Conservation (phyloP, 2,329 filamentous ascomycete species). For the Meredithiella fracta region DNA sequence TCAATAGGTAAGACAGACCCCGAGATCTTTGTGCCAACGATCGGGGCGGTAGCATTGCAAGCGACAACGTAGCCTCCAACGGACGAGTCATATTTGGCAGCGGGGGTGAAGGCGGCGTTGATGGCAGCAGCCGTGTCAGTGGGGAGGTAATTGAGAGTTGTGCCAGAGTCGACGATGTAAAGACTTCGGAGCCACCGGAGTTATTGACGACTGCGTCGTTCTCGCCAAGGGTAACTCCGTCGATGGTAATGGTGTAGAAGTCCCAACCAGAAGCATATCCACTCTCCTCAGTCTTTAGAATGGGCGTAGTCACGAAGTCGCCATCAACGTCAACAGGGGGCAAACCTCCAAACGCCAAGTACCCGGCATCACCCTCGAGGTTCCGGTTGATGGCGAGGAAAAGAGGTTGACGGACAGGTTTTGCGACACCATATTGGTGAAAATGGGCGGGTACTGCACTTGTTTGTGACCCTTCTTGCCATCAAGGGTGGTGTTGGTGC, state of each 20-base stretch:
- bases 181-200: conserved; percentile 11
- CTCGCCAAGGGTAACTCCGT: conserved; percentile 14
- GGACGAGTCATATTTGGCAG: conserved; percentile 18
- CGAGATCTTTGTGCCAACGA: conserved; percentile 19
- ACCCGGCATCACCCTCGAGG: conserved; percentile 1
- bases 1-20: conserved; percentile 13
- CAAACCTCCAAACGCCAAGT: conserved; percentile 11
- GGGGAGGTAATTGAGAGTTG: conserved; percentile 19
- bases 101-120: conserved; percentile 16
- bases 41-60: conserved; percentile 18
- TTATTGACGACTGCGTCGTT: conserved; percentile 14
- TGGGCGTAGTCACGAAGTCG: conserved; percentile 7
- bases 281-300: conserved; percentile 5
- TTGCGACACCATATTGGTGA: conserved; percentile 5
- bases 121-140: conserved; percentile 19
- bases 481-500: not conserved
- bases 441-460: conserved; percentile 9
- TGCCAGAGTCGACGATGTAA: conserved; percentile 19
- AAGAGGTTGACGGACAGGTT: conserved; percentile 5
- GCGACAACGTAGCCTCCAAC: conserved; percentile 18
- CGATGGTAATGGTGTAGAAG: conserved; percentile 16
- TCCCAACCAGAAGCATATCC: conserved; percentile 1
- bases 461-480: conserved; percentile 1
- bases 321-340: conserved; percentile 7
- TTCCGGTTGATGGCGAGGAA: conserved; percentile 6